These are phyloP conservation scores for Arthrobotrys sinensis DNA, from an alignment of 2,329 filamentous ascomycete species.

Conservation along the genomic window DNA sequence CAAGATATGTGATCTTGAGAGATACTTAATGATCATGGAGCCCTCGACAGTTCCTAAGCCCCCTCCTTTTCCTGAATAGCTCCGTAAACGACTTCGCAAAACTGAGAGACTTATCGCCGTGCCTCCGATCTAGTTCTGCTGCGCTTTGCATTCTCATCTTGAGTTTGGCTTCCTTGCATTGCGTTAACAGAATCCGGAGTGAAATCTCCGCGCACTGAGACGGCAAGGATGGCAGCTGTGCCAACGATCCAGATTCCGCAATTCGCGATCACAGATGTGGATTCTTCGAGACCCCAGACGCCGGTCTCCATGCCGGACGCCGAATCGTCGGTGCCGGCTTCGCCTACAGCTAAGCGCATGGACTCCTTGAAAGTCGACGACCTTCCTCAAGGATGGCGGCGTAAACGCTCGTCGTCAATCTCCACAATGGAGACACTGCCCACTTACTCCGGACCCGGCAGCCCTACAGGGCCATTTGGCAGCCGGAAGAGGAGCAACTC, in stretches of 20 bases:
- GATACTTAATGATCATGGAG: slow-evolving; percentile 46
- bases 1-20: background rate
- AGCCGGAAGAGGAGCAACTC: slow-evolving; percentile 52
- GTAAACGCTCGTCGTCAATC: slow-evolving; percentile 50
- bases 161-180: slow-evolving; percentile 1
- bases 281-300: slow-evolving; percentile 56
- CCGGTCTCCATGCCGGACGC: slow-evolving; percentile 25
- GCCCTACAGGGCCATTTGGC: slow-evolving; percentile 20
- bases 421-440: slow-evolving; percentile 56
- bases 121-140: slow-evolving; percentile 5
- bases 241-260: slow-evolving; percentile 51
- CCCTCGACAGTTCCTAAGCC: slow-evolving; percentile 34
- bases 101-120: slow-evolving; percentile 15
- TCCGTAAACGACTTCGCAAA: background rate
- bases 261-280: slow-evolving; percentile 50
- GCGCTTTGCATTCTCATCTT: background rate
- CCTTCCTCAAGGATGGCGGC: slow-evolving; percentile 31
- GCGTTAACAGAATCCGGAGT: background rate
- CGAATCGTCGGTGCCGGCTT: slow-evolving; percentile 39
- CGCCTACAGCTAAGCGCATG: slow-evolving; percentile 38
- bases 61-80: slow-evolving; percentile 26
- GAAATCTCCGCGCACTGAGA: background rate
- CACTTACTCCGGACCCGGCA: slow-evolving; percentile 41
- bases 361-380: slow-evolving; percentile 52
- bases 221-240: slow-evolving; percentile 35